Evolutionary conservation across 2,329 filamentous ascomycete genomes (phyloP).

Genomic region (Colletotrichum orchidophilum): DNA sequence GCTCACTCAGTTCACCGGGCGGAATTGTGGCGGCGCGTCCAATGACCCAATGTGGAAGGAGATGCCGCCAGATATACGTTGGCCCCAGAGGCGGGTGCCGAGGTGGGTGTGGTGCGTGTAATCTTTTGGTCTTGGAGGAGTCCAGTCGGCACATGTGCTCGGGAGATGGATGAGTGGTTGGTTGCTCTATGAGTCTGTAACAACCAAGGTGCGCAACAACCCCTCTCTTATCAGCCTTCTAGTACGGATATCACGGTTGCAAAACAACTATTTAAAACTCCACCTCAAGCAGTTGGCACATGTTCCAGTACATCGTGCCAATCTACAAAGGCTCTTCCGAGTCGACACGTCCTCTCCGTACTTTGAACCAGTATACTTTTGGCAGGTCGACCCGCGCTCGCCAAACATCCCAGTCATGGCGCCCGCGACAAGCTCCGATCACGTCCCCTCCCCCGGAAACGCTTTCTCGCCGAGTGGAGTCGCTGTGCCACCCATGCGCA

Average conservation of each 20-base stretch:
- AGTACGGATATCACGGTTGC: not conserved
- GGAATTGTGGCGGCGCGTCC: not conserved
- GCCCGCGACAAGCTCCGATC: not conserved
- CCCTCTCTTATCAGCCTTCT: not conserved
- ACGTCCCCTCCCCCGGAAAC: slow-evolving; percentile 32
- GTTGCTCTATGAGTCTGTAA: not conserved
- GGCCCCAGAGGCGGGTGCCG: no score
- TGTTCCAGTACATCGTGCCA: not conserved
- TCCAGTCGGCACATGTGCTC: not conserved
- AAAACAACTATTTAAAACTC: not conserved
- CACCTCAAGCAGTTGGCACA: not conserved
- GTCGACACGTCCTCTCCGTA: not conserved
- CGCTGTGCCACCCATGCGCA: slow-evolving; percentile 34
- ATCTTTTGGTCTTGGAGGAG: not conserved
- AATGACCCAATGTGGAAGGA: slow-evolving; percentile 5
- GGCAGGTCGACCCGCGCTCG: not conserved
- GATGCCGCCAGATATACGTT: not conserved
- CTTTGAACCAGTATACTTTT: not conserved
- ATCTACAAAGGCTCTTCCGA: not conserved
- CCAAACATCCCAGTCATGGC: not conserved
- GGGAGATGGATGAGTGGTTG: not conserved
- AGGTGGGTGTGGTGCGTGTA: not conserved
- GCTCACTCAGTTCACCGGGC: not conserved
- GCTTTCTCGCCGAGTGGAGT: slow-evolving; percentile 30
- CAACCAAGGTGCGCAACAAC: not conserved